Conservation (phyloP, 179 eudicot species). For the Beta lomatogona region DNA sequence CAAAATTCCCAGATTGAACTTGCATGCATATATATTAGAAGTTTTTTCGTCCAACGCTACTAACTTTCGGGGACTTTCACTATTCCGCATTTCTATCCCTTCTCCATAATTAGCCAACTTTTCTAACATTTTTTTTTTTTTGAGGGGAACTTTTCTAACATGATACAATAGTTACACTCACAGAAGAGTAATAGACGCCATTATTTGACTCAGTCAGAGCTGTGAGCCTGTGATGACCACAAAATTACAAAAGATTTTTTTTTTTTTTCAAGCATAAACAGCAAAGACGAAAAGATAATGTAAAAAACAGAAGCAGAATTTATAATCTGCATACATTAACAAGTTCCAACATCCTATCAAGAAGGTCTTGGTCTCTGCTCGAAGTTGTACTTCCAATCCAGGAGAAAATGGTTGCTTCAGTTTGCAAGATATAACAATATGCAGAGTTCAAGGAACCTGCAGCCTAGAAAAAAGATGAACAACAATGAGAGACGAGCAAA, state of each 20-base stretch:
- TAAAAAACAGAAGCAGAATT: background rate
- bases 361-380: constrained; percentile 58
- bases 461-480: constrained; percentile 42
- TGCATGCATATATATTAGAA: background rate
- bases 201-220: background rate
- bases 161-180: background rate
- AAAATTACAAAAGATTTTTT: background rate
- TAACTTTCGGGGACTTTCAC: background rate
- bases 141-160: background rate
- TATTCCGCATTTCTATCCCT: background rate
- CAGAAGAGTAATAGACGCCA: background rate
- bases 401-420: constrained; percentile 47
- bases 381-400: constrained; percentile 65
- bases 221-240: background rate
- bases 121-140: no score
- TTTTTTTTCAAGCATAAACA: background rate
- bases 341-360: constrained; percentile 66
- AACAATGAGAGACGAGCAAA: background rate
- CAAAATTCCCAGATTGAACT: background rate
- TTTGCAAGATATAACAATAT: constrained; percentile 62
- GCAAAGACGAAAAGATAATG: background rate
- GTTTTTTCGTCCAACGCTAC: background rate
- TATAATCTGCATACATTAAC: constrained; percentile 37
- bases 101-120: background rate
- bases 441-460: constrained; percentile 68